These are phyloP conservation scores for Talaromyces sp. DNA, from an alignment of 2,329 filamentous ascomycete species.

Conservation along the genomic window DNA sequence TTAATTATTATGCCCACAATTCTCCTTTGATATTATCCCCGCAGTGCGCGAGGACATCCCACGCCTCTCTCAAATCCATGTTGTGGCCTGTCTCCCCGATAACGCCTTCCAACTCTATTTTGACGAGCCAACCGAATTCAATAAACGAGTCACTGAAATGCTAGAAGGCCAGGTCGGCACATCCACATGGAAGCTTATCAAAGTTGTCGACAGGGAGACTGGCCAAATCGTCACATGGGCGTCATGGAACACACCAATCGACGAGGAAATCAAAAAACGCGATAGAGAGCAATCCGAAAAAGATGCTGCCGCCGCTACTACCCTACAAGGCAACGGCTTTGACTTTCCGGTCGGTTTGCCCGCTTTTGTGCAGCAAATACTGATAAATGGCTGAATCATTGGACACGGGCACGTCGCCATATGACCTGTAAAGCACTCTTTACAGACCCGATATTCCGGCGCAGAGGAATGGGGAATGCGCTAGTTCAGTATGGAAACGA, in stretches of 20 bases:
- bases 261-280: background rate
- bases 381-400: slow-evolving; percentile 3
- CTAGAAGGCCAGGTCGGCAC: background rate
- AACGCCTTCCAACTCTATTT: background rate
- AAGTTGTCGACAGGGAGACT: slow-evolving; percentile 1
- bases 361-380: background rate
- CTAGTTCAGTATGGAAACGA: slow-evolving; percentile 2
- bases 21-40: background rate
- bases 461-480: slow-evolving; percentile 1
- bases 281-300: slow-evolving; percentile 1
- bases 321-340: background rate
- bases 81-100: slow-evolving; percentile 1
- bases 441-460: slow-evolving; percentile 2
- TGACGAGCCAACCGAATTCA: background rate
- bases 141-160: background rate
- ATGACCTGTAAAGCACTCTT: slow-evolving; percentile 4
- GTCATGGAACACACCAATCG: slow-evolving; percentile 3
- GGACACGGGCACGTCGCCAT: slow-evolving; percentile 2
- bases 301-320: background rate
- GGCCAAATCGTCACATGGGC: slow-evolving; percentile 3
- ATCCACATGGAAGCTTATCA: slow-evolving; percentile 3
- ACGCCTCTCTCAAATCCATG: slow-evolving; percentile 1
- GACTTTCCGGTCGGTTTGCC: background rate
- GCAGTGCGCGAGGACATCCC: slow-evolving; percentile 1
- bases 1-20: background rate